Evolutionary conservation across 208 protist genomes (phyloP).

Genomic region (Trypanosoma scelopori): DNA sequence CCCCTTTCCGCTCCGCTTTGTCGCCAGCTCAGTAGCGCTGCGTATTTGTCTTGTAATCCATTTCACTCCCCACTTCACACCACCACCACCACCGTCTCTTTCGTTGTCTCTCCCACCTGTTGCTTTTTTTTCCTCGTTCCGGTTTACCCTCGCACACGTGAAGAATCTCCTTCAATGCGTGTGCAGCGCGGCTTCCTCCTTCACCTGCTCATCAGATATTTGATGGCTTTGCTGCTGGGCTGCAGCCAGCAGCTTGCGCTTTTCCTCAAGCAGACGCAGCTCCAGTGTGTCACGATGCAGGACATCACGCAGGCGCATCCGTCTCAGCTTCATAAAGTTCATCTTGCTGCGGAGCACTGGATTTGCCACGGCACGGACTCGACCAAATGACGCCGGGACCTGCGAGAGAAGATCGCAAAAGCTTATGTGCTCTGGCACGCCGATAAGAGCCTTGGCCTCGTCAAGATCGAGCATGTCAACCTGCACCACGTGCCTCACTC

Average conservation of each 20-base stretch:
- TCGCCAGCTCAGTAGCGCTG: no score
- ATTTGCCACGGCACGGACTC: slow-evolving; percentile 33
- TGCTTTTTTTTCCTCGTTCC: slow-evolving; percentile 15
- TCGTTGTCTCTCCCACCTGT: no score
- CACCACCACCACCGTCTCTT: no score
- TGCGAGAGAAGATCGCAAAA: slow-evolving; percentile 70
- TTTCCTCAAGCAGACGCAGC: slow-evolving; percentile 67
- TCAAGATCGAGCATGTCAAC: slow-evolving; percentile 80
- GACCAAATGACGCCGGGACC: slow-evolving; percentile 66
- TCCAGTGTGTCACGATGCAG: slow-evolving; percentile 79
- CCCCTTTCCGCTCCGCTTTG: background rate
- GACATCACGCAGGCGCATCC: slow-evolving; percentile 81
- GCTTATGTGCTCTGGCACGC: slow-evolving; percentile 75
- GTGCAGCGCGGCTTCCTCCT: background rate
- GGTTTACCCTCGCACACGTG: background rate
- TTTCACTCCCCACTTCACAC: no score
- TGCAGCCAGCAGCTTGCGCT: slow-evolving; percentile 30
- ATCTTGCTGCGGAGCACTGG: slow-evolving; percentile 65
- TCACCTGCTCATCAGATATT: background rate
- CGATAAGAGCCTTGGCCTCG: slow-evolving; percentile 75
- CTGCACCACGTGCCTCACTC: slow-evolving; percentile 70
- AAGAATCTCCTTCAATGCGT: background rate
- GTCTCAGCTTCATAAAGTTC: slow-evolving; percentile 82
- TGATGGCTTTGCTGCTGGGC: background rate
- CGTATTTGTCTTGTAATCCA: no score